phyloP scores from a whole-genome alignment of 2,329 filamentous ascomycete genomes.

The Hypoxylon rubiginosum region DNA sequence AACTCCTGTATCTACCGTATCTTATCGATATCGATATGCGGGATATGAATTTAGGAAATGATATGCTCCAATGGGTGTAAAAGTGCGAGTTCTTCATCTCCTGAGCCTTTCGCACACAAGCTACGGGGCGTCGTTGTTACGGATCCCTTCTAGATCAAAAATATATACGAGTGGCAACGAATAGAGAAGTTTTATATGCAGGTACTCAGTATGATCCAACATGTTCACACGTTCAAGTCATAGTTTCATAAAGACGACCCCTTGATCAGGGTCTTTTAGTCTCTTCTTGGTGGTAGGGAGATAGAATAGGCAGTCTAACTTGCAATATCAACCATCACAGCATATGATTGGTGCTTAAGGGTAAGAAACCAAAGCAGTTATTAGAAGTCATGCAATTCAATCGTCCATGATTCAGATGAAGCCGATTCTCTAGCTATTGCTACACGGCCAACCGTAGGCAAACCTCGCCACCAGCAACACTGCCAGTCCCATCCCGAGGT shows the following conservation, averaged over 20 bases:
- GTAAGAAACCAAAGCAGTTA: neutral
- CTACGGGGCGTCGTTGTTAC: too few species aligned
- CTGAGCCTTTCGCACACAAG: neutral
- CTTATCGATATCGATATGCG: slow-evolving; percentile 22
- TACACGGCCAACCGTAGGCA: slow-evolving; percentile 40
- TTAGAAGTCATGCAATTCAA: neutral
- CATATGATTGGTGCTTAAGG: neutral
- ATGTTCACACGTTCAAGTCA: too few species aligned
- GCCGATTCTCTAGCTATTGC: slow-evolving; percentile 45
- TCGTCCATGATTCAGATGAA: slow-evolving; percentile 3
- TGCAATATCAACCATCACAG: neutral
- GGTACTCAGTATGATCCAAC: too few species aligned
- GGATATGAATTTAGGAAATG: neutral
- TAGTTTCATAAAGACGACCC: neutral
- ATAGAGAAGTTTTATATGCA: too few species aligned
- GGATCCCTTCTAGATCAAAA: too few species aligned
- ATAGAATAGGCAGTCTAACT: neutral
- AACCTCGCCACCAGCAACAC: slow-evolving; percentile 36
- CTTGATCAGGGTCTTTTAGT: neutral
- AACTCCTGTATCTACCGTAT: neutral
- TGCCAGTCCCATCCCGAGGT: slow-evolving; percentile 43
- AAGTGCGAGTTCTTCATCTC: neutral
- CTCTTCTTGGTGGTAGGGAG: neutral
- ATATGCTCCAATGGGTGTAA: too few species aligned
- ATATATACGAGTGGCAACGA: too few species aligned